phyloP scores from a whole-genome alignment of 257 asterid genomes.

The Rubia yunnanensis region DNA sequence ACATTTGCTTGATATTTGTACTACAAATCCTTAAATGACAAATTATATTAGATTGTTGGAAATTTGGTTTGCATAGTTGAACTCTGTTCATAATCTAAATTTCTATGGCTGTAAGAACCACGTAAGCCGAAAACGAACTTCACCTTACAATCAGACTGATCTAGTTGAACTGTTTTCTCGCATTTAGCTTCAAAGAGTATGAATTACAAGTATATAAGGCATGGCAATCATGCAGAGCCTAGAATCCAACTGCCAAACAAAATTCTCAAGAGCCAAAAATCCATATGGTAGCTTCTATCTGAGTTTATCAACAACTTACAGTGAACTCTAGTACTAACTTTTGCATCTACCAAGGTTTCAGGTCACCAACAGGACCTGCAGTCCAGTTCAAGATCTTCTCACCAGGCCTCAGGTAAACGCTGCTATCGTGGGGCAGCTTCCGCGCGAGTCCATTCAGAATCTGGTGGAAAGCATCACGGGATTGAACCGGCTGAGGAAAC shows the following conservation, averaged over 20 bases:
- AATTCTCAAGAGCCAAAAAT: neutral
- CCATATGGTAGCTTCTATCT: neutral
- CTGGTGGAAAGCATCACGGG: conserved; percentile 89
- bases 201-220: conserved; percentile 4
- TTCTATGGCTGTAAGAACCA: too few species aligned
- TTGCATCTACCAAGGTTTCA: conserved; percentile 60
- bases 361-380: conserved; percentile 73
- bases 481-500: conserved; percentile 74
- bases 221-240: neutral
- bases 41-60: too few species aligned
- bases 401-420: conserved; percentile 42
- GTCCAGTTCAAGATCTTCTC: conserved; percentile 78
- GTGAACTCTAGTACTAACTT: neutral
- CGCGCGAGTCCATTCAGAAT: conserved; percentile 81
- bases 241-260: neutral
- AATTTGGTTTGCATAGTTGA: too few species aligned
- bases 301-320: conserved; percentile 8
- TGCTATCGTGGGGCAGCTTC: conserved; percentile 56
- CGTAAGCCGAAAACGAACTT: too few species aligned
- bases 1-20: neutral
- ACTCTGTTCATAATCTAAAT: too few species aligned
- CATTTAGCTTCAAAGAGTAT: neutral
- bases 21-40: neutral
- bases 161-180: neutral
- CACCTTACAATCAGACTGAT: too few species aligned